Base-by-base conservation (phyloP, 768 basidiomycete species). In the Trametes villosa region DNA sequence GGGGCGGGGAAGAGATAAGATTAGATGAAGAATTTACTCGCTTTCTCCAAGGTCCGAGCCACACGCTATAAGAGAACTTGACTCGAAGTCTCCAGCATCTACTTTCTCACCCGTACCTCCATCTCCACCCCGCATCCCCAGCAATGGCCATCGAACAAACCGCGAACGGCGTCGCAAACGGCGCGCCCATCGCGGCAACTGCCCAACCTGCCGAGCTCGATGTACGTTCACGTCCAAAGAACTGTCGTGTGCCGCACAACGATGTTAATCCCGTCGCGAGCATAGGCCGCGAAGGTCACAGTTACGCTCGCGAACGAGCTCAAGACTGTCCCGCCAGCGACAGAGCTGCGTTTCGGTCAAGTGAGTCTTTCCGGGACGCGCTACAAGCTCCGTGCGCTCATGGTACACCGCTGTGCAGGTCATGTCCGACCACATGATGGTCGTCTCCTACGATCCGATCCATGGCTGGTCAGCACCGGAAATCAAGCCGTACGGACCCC, bases 401-500 rank as follows among this genome's bases (percentile, higher is more conserved):
- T 8, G 22, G 53, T 65, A 44, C 62, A 41, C n/a, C 30, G 15
- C 36, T 33, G 30, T 22, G 13, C 62, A 88, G 86, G 74, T 76
- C n/a, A 80, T 83, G 70, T 85, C 84, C 5, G 91, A 94, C 74
- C 90, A 94, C 72, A 94, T 94, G 90, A 80, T 90, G 30, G 73
- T 87, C 34, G 76, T 81, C 24, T 78, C 80, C n/a, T 91, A 85
- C 74, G 79, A 87, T 49, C 86, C 87, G 0, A 64, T 71, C 18
- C 78, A 73, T 4, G 90, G 91, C 11, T 92, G 91, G 91, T 83
- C 83, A 9, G 74, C 79, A 1, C 91, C 91, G 0, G 83, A 88
- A 65, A 89, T 92, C 68, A 86, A 84, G 67, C 89, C 89, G 0
- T 91, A 88, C 65, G 84, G 75, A 8, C 84, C 85, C 4, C 71